A percentile compares a stretch with the other conserved stretches of the same genome.
Evolutionary conservation across 768 basidiomycete genomes (phyloP).

Genomic region (Termitomyces sp.): DNA sequence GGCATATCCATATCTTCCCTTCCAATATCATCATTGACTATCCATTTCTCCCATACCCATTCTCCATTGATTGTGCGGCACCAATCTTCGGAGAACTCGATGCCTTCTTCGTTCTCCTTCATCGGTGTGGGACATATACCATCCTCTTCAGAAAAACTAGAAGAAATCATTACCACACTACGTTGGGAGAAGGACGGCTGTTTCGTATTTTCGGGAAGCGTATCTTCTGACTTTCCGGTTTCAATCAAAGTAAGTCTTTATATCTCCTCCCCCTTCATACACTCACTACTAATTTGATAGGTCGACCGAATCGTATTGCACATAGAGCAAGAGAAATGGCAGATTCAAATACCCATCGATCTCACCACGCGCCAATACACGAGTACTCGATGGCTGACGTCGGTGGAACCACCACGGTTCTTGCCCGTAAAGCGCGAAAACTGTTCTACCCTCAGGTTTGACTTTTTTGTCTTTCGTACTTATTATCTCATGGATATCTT

Average conservation of each 20-base stretch:
- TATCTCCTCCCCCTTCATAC: neutral
- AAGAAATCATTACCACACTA: constrained; percentile 35
- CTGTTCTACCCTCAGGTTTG: constrained; percentile 43
- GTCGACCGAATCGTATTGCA: constrained; percentile 42
- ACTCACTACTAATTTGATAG: constrained; percentile 25
- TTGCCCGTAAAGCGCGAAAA: constrained; percentile 44
- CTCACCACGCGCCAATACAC: constrained; percentile 32
- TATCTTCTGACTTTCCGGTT: constrained; percentile 44
- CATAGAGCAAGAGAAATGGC: constrained; percentile 61
- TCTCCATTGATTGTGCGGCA: constrained; percentile 51
- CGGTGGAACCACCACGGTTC: constrained; percentile 46
- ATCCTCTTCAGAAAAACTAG: constrained; percentile 11
- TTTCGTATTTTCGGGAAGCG: constrained; percentile 55
- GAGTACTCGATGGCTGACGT: constrained; percentile 50
- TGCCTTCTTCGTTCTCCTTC: constrained; percentile 25
- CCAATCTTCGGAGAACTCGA: constrained; percentile 12
- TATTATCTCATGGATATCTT: constrained; percentile 3
- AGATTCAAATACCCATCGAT: constrained; percentile 53
- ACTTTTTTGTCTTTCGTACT: neutral
- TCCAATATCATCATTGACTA: constrained; percentile 52
- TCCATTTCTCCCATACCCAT: constrained; percentile 49
- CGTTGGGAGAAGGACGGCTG: constrained; percentile 51
- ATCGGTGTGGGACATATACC: constrained; percentile 42
- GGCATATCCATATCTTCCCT: constrained; percentile 46
- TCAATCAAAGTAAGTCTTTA: constrained; percentile 42